A percentile compares a stretch with the other conserved stretches of the same genome.
Evolutionary conservation across 441 rosid species (phyloP).

Genomic region (Euphorbia corollata): DNA sequence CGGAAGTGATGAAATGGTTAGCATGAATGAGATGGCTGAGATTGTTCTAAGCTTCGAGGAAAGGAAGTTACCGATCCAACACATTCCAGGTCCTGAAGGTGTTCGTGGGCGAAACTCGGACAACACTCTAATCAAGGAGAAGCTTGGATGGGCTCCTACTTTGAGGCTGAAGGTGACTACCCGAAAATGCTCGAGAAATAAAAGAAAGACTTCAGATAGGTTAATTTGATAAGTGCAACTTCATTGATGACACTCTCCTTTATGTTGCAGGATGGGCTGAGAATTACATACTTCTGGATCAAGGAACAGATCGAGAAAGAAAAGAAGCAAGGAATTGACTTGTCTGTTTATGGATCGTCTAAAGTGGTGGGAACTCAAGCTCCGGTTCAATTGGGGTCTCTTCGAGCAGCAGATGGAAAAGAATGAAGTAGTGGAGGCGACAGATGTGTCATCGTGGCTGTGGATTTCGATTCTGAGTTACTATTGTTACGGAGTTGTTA

Average conservation of each 20-base stretch:
- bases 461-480: slow-evolving; percentile 7
- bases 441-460: neutral
- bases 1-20: slow-evolving; percentile 97
- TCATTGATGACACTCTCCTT: neutral
- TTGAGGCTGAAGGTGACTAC: slow-evolving; percentile 77
- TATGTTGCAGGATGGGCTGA: slow-evolving; percentile 71
- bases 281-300: slow-evolving; percentile 89
- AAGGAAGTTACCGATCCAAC: slow-evolving; percentile 76
- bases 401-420: slow-evolving; percentile 84
- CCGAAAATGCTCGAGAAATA: neutral
- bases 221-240: neutral
- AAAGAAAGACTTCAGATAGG: neutral
- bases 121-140: slow-evolving; percentile 85
- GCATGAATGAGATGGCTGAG: slow-evolving; percentile 99
- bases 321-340: slow-evolving; percentile 65
- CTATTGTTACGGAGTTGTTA: slow-evolving; percentile 5
- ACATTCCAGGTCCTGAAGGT: slow-evolving; percentile 97
- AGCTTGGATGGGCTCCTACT: slow-evolving; percentile 96
- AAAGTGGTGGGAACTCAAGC: slow-evolving; percentile 98
- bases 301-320: slow-evolving; percentile 94
- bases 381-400: slow-evolving; percentile 90
- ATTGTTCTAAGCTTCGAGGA: slow-evolving; percentile 80
- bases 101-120: slow-evolving; percentile 97
- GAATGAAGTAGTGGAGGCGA: slow-evolving; percentile 40
- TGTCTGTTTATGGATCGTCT: slow-evolving; percentile 70